Base-by-base conservation (phyloP, 2,329 filamentous ascomycete genomes). In the Coniochaeta sp. region DNA sequence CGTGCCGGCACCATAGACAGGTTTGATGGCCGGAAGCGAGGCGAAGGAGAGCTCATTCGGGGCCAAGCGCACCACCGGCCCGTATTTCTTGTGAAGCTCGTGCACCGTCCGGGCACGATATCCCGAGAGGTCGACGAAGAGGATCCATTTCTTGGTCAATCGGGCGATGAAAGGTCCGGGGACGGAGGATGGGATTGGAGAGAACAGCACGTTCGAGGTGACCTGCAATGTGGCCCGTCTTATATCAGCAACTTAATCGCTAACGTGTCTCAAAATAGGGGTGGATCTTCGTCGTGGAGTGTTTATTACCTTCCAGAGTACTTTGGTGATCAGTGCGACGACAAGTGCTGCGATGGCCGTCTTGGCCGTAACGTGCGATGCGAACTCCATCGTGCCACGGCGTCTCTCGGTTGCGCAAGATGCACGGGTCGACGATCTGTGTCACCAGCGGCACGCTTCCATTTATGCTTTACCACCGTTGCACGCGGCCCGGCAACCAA, bases 101-200 rank as follows among this genome's bases (percentile, higher is more conserved):
- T 53, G 24, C 16, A 53, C 51, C 6, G 38, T 50, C n/a, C 48
- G 51, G 35, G 24, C 51, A 22, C 51, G 51, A 4, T 24, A 50
- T 14, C 51, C 51, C 13, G 51, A 53, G 14, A 50, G 27, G 14
- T 53, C 51, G 24, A 53, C 47, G 14, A 50, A 18, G 24, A 45
- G 18, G 32, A 53, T 45, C 51, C 51, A 53, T 50, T 53, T 53
- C 46, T 13, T 45, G 22, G 51, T 50, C 24, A 53, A 13, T 13
- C 51, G 33, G 13, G 51, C 51, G 48, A 50, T 20, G 33, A 53
- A 38, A 3, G 51, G 51, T 14, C 51, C 51, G 2, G 51, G 51
- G 14, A 53, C 48, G 6, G 47, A 50, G 4, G 51, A 46, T 4
- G 51, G 51, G 48, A 53, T 50, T 9, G 51, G 47, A 27, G 51